A percentile compares a stretch with the other conserved stretches of the same genome.
Evolutionary conservation across 2,329 filamentous ascomycete genomes (phyloP).

Genomic region (Ophioceras dolichostomum): DNA sequence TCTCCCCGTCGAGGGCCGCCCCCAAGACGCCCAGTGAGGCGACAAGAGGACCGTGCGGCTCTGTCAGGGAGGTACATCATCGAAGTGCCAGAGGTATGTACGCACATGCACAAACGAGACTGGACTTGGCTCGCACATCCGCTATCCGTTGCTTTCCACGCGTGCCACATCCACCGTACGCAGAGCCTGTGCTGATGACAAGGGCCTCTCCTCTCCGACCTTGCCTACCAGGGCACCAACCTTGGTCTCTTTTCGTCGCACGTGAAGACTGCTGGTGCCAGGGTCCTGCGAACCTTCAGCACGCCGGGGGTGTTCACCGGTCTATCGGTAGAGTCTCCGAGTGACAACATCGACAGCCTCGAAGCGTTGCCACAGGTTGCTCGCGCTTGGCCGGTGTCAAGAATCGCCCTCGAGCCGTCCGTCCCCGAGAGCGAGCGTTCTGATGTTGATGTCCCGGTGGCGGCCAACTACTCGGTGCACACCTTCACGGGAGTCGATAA

Average conservation of each 20-base stretch:
- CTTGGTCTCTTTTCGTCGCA: not conserved
- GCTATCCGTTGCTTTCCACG: too few species aligned
- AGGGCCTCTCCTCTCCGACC: too few species aligned
- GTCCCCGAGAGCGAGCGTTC: slow-evolving; percentile 7
- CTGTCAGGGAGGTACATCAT: not conserved
- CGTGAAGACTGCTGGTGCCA: not conserved
- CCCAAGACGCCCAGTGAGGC: too few species aligned
- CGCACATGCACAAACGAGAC: too few species aligned
- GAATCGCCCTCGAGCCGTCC: slow-evolving; percentile 9
- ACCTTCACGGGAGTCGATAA: slow-evolving; percentile 9
- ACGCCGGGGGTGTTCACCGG: slow-evolving; percentile 11
- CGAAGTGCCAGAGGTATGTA: not conserved
- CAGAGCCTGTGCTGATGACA: too few species aligned
- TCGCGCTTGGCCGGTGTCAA: slow-evolving; percentile 12
- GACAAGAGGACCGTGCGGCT: too few species aligned
- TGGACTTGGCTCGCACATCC: too few species aligned
- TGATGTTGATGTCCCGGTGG: too few species aligned
- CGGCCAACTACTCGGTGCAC: slow-evolving; percentile 10
- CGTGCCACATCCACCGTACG: too few species aligned
- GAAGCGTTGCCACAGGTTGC: slow-evolving; percentile 5
- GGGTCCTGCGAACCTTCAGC: slow-evolving; percentile 1
- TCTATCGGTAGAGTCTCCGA: slow-evolving; percentile 9
- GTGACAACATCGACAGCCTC: slow-evolving; percentile 10
- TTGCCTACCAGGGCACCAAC: not conserved
- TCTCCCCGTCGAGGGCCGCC: too few species aligned